Evolutionary conservation across 495 filamentous ascomycete genomes (phyloP).

Genomic region (Podospora tetraspora): DNA sequence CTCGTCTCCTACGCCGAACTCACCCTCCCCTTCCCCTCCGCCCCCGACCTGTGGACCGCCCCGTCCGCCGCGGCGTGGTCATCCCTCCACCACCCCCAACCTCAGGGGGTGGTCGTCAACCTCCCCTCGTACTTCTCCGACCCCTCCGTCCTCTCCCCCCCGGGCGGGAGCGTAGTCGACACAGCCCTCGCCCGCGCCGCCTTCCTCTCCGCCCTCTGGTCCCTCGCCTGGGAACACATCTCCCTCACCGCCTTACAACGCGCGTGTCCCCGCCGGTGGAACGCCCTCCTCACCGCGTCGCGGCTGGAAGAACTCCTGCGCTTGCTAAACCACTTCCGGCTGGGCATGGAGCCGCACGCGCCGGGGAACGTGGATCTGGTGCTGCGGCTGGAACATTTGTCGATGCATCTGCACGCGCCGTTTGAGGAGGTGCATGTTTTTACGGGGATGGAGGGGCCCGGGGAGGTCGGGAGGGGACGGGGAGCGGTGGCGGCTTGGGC

Average conservation of each 20-base stretch:
- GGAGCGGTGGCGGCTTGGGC: conserved; percentile 46
- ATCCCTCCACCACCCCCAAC: too few relatives aligned
- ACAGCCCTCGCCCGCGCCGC: background rate
- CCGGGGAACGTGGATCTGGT: background rate
- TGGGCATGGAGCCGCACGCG: conserved; percentile 3
- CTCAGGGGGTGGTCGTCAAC: background rate
- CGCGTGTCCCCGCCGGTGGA: conserved; percentile 4
- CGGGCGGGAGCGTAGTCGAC: background rate
- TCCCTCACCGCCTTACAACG: conserved; percentile 7
- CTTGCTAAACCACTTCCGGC: conserved; percentile 8
- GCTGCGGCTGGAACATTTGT: conserved; percentile 37
- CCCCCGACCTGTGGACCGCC: background rate
- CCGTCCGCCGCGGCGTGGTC: background rate
- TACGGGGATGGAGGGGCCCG: conserved; percentile 49
- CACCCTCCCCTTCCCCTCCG: conserved; percentile 1
- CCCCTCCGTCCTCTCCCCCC: background rate
- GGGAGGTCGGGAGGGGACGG: conserved; percentile 44
- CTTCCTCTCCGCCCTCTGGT: background rate
- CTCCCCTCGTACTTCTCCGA: background rate
- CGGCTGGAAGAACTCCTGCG: conserved; percentile 11
- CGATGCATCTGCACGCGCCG: conserved; percentile 50
- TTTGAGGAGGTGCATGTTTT: conserved; percentile 55
- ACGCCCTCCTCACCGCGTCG: conserved; percentile 3
- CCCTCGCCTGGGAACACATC: conserved; percentile 9
- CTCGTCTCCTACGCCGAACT: conserved; percentile 8